Evolutionary conservation across 163 green algal species (phyloP).

Genomic region (Scenedesmus sp.): DNA sequence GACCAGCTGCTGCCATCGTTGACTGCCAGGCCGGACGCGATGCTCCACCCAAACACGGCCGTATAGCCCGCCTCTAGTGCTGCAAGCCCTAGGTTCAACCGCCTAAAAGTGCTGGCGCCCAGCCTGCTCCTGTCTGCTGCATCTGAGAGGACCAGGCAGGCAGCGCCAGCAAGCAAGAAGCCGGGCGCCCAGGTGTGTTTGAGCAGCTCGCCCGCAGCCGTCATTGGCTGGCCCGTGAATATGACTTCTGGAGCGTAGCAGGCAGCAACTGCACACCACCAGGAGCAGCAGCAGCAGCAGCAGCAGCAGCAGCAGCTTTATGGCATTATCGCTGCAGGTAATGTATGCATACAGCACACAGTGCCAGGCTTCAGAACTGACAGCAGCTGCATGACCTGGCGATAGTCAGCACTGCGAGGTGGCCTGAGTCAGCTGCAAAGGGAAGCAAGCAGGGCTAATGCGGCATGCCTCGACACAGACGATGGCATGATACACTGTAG

Average conservation of each 20-base stretch:
- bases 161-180: slow-evolving; percentile 57
- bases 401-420: no score
- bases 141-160: slow-evolving; percentile 56
- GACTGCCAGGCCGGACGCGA: slow-evolving; percentile 31
- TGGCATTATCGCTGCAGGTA: no score
- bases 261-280: slow-evolving; percentile 37
- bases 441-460: no score
- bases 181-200: slow-evolving; percentile 60
- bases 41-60: slow-evolving; percentile 10
- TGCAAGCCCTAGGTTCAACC: slow-evolving; percentile 42
- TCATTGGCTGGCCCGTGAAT: slow-evolving; percentile 52
- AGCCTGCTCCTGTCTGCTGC: slow-evolving; percentile 60
- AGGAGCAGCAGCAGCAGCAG: background rate
- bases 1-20: slow-evolving; percentile 23
- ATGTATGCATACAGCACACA: background rate
- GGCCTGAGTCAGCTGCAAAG: no score
- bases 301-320: background rate
- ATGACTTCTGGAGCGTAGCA: slow-evolving; percentile 51
- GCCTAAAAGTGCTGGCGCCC: slow-evolving; percentile 62
- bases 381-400: background rate
- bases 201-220: slow-evolving; percentile 36
- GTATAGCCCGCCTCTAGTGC: slow-evolving; percentile 40
- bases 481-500: background rate
- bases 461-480: no score
- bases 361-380: no score